Evolutionary conservation across 306 rosid genomes (phyloP).

Genomic region (Mucuna pruriens): DNA sequence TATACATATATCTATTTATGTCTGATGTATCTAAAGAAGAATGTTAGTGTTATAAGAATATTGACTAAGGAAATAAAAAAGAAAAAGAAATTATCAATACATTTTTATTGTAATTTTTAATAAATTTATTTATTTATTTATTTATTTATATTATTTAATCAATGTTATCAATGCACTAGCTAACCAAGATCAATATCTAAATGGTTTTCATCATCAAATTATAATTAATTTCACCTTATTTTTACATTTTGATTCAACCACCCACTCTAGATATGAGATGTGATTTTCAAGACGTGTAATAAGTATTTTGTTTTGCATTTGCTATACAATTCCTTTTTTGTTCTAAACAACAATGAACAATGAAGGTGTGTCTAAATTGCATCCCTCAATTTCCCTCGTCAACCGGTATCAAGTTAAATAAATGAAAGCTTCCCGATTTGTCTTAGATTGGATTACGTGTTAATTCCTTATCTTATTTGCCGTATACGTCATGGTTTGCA

Average conservation of each 20-base stretch:
- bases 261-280: not conserved
- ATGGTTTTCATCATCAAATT: too few relatives aligned
- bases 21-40: too few relatives aligned
- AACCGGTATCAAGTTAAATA: not conserved
- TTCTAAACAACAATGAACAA: not conserved
- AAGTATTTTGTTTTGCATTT: not conserved
- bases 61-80: too few relatives aligned
- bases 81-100: too few relatives aligned
- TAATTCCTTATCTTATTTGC: conserved; percentile 26
- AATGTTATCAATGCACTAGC: too few relatives aligned
- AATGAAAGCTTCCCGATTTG: not conserved
- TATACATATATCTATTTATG: too few relatives aligned
- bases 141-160: too few relatives aligned
- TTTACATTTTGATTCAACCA: not conserved
- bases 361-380: not conserved
- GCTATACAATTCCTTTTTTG: not conserved
- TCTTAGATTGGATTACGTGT: not conserved
- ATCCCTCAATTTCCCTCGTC: not conserved
- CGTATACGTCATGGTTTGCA: conserved; percentile 39
- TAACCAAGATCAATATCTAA: too few relatives aligned
- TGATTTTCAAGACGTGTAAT: not conserved
- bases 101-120: too few relatives aligned
- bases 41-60: too few relatives aligned
- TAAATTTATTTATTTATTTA: too few relatives aligned
- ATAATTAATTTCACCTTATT: too few relatives aligned